phyloP scores from a whole-genome alignment of 1,284 basidiomycete genomes.

The Tilletia indica region DNA sequence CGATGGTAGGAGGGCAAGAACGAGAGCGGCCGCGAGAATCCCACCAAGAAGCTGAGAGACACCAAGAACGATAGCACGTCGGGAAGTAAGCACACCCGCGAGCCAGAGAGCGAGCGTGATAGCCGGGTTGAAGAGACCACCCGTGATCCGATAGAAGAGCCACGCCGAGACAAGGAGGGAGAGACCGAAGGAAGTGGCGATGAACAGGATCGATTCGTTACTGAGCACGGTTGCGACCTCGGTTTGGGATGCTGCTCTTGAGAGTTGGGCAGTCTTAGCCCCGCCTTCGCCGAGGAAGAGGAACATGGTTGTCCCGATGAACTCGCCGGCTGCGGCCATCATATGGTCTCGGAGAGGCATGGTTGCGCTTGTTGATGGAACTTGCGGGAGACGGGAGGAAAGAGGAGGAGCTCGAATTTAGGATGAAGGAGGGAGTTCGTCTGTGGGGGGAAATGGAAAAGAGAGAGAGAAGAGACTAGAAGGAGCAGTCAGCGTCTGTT shows the following conservation, averaged over 20 bases:
- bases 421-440: too few species aligned
- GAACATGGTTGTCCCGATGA: slow-evolving; percentile 39
- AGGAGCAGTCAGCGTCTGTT: too few species aligned
- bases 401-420: too few species aligned
- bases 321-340: slow-evolving; percentile 33
- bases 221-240: slow-evolving; percentile 26
- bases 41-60: slow-evolving; percentile 59
- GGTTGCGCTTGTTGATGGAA: not conserved
- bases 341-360: slow-evolving; percentile 26
- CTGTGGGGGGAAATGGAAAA: too few species aligned
- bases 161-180: slow-evolving; percentile 57
- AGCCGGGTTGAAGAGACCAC: slow-evolving; percentile 45
- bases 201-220: slow-evolving; percentile 41
- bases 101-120: slow-evolving; percentile 59
- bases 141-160: slow-evolving; percentile 71
- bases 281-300: slow-evolving; percentile 39
- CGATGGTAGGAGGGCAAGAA: slow-evolving; percentile 55
- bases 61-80: slow-evolving; percentile 57
- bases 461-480: too few species aligned
- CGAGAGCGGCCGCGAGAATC: slow-evolving; percentile 58
- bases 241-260: not conserved
- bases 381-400: too few species aligned
- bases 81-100: slow-evolving; percentile 57
- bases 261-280: slow-evolving; percentile 32
- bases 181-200: slow-evolving; percentile 40